Evolutionary conservation across 257 asterid genomes (phyloP).

Genomic region (Nemophila menziesii): DNA sequence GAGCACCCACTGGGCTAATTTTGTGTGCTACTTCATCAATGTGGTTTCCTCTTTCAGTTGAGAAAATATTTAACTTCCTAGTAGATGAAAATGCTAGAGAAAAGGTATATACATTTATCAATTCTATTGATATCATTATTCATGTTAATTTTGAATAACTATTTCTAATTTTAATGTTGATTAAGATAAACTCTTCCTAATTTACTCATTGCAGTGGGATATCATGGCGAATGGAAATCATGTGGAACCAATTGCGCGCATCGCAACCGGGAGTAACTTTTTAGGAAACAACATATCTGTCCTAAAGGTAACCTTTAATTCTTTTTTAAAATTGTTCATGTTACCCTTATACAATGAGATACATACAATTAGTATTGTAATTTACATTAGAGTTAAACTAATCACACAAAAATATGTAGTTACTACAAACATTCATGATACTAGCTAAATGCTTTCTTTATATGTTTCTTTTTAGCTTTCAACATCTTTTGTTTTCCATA

Average conservation of each 20-base stretch:
- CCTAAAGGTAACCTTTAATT: slow-evolving; percentile 51
- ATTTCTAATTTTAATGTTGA: too few species aligned
- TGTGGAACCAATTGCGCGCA: slow-evolving; percentile 30
- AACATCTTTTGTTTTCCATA: too few species aligned
- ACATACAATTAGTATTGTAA: too few species aligned
- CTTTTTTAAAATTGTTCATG: too few species aligned
- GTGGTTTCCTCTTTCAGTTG: slow-evolving; percentile 40
- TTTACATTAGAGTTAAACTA: too few species aligned
- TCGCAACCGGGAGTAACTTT: slow-evolving; percentile 43
- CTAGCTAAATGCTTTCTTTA: too few species aligned
- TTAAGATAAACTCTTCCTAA: slow-evolving; percentile 3
- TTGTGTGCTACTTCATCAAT: slow-evolving; percentile 47
- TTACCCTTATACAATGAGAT: too few species aligned
- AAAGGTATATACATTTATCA: slow-evolving; percentile 21
- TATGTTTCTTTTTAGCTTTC: too few species aligned
- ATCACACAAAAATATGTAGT: too few species aligned
- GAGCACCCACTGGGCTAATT: slow-evolving; percentile 33
- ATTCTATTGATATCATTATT: too few species aligned
- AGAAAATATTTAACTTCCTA: slow-evolving; percentile 42
- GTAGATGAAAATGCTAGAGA: slow-evolving; percentile 37
- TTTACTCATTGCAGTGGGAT: slow-evolving; percentile 62
- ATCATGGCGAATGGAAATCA: slow-evolving; percentile 33
- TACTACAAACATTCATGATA: too few species aligned
- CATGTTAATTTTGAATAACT: too few species aligned
- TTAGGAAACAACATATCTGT: slow-evolving; percentile 44